Evolutionary conservation across 345 rosid genomes (phyloP), one percentile per base, ranked within the genome.

Genomic region (Physaria fendleri): DNA sequence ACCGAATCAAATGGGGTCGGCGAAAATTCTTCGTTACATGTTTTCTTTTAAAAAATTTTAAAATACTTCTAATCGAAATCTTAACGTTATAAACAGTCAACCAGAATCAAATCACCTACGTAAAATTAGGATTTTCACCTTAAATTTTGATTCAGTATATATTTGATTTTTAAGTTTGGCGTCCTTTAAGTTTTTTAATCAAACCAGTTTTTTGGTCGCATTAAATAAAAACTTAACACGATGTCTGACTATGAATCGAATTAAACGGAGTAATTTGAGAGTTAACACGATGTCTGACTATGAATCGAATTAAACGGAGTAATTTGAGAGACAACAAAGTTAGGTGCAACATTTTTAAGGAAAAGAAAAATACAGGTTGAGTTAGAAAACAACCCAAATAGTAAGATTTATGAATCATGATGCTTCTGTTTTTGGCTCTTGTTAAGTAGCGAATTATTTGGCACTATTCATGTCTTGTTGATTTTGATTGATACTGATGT

Each of bases 1-100:
- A 68, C 73, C 62, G 45, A 49, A 44, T 52, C 61, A 60, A 58
- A 34, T 28, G 61, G 56, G 35, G 67, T 53, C 48, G 49, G 62
- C 56, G 4, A 52, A 37, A 37, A 67, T 10, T 41, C 46, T 29
- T 41, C 59, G 52, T 47, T 37, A 55, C 20, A 27, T 28, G 10
- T 45, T 11, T 18, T 4, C 5, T 14, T 27, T 25, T 20, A 35
- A 8, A 46, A 55, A 37, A 27, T 16, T n/a, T n/a, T 0, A 39
- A 23, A 9, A 15, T 10, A 10, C 7, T 11, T 23, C 21, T 21
- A 51, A 46, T 15, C 27, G 11, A n/a, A 55, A 33, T 33, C 8
- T 21, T 32, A 8, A 14, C 35, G 5, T 22, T 2, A 23, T 6
- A 47, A 46, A 37, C 56, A 8, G 12, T n/a, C n/a, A 15, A 10